Base-by-base conservation (phyloP, 768 basidiomycete genomes). In the Termitomyces sp. region DNA sequence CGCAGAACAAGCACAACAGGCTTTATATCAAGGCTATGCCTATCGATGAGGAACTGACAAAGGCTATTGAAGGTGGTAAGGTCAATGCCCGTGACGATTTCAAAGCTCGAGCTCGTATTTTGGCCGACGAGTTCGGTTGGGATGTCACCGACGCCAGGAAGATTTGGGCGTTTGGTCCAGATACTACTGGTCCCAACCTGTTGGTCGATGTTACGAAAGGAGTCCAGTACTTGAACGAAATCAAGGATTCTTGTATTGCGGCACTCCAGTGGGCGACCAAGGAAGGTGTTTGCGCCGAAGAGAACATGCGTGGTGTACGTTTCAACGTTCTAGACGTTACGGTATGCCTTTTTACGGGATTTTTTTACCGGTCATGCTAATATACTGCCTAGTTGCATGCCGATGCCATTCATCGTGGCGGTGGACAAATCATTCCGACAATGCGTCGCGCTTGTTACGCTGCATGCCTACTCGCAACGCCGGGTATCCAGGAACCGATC, bases 1-100 rank as follows among this genome's bases (percentile, higher is more conserved):
- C 97, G 21, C 97, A 98, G 77, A 98, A 99, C 83, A 99, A 98
- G 82, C 97, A 99, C 86, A 99, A 99, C 73, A 91, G 97, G 77
- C 81, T 99, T 56, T 99, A 87, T 73, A 83, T 87, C 62, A 94
- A 94, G 81, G 97, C 97, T 37, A 61, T 86, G 76, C 97, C 97
- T 37, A 70, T 99, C 55, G 93, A 91, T 24, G 97, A 99, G 68
- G 95, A 98, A 70, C 83, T 98, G 57, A 86, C 93, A 60, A 82
- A 83, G 64, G 97, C 93, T 58, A 98, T 99, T 65, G 97, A 98
- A 71, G 64, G 62, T 54, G 97, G 97, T 64, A 84, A 82, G 67
- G 71, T 99, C 71, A 88, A 64, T 72, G 69, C 97, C 52, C 90
- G 97, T 70, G 97, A 99, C 73, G 97, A 99, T 83, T 95, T 92